phyloP scores from a whole-genome alignment of 306 rosid species.

The Senna siamea region DNA sequence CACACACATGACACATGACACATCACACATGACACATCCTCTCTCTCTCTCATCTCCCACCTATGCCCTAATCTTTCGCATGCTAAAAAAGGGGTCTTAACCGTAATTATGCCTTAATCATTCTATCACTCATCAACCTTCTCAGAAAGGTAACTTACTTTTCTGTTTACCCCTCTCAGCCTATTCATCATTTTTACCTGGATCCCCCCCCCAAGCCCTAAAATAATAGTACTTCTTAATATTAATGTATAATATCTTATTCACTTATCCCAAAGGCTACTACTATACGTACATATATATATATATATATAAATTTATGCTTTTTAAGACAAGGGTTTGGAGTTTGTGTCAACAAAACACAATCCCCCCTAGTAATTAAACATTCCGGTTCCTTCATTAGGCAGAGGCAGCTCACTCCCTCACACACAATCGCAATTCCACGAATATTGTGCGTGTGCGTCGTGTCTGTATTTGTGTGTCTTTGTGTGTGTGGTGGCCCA shows the following conservation, averaged over 20 bases:
- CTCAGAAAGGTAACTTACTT: constrained; percentile 67
- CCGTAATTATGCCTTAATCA: constrained; percentile 78
- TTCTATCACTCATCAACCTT: constrained; percentile 42
- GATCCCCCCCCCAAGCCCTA: no score
- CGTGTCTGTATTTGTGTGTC: constrained; percentile 49
- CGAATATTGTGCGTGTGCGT: constrained; percentile 49
- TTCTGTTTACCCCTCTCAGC: constrained; percentile 33
- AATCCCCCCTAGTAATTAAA: constrained; percentile 30
- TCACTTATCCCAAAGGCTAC: constrained; percentile 38
- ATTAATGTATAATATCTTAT: neutral
- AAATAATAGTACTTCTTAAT: no score
- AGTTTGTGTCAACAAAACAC: constrained; percentile 53
- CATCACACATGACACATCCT: no score
- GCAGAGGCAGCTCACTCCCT: no score
- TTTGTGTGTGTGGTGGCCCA: constrained; percentile 69
- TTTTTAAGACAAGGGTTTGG: constrained; percentile 52
- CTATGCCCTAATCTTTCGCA: constrained; percentile 32
- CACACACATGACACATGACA: neutral
- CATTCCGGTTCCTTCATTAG: no score
- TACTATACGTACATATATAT: constrained; percentile 11
- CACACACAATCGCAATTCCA: constrained; percentile 46
- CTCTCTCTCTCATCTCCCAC: neutral
- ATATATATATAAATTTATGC: constrained; percentile 14
- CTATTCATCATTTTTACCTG: no score
- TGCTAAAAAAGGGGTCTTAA: constrained; percentile 37